Evolutionary conservation across 331 rosid genomes (phyloP), one percentile per base, ranked within the genome.

Genomic region (Spiraea crenata): DNA sequence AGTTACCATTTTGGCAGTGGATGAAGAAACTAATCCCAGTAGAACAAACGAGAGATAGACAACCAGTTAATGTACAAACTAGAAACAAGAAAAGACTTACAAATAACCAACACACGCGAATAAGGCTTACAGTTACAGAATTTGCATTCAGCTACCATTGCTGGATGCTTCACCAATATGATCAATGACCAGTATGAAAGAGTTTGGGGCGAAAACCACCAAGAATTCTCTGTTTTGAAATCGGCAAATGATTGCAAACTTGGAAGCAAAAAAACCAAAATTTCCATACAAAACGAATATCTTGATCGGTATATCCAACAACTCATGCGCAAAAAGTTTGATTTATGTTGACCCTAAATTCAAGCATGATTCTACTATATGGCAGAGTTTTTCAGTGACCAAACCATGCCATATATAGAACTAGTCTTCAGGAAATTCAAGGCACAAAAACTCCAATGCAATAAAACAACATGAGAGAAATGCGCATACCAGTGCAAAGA

Each of bases 1-100:
- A 13, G 83, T 46, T 69, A 75, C 92, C 96, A 92, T 92, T 78
- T 82, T 81, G 57, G 35, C 77, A 2, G 31, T 25, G 31, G 31
- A 25, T 62, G 78, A 41, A 74, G 49, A 15, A 72, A 77, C 75
- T 63, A 57, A 54, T 25, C 39, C 63, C 69, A 5, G 12, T 16
- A 55, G 9, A 51, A 42, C 60, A 25, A 72, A 17, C 34, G 7
- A 38, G 9, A 50, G 39, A 48, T 5, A 20, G 16, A 57, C 40
- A 11, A 40, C 59, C n/a, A 78, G 56, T 25, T 70, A 62, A 40
- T 5, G 5, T 34, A 25, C 42, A 65, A 65, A 65, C 70, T 46
- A 46, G 41, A 25, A 15, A 46, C 25, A 46, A 31, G 15, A 42
- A 14, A 20, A 14, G 49, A 42, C 19, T 40, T 65, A 6, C 20